Evolutionary conservation across 2,329 filamentous ascomycete genomes (phyloP), one percentile per base, ranked within the genome.

Genomic region (Alternaria sp.): DNA sequence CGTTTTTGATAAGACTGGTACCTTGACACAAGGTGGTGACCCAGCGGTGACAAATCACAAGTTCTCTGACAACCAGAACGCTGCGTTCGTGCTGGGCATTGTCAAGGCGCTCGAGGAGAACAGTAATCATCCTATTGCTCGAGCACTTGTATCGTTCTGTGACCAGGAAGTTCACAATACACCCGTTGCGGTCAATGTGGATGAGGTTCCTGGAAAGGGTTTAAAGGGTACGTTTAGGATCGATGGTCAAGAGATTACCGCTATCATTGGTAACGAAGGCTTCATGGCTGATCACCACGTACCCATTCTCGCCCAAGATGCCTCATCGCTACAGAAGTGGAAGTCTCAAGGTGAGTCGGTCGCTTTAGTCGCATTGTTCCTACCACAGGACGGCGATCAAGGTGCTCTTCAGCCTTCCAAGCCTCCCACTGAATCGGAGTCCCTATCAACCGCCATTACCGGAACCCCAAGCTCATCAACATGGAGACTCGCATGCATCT

Each of bases 1-100:
- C 39, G 90, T 95, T 1, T 95, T 96, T 74, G 92, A 96, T 83
- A 95, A 96, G 83, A 96, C 92, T 0, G 92, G 92, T 1, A 96
- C 92, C 0, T 81, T 96, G 59, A 95, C 92, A 0, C 82, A 90
- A 68, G 86, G 86, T 5, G 91, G 90, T 7, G 88, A 92, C 65
- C 91, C 91, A 0, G 86, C 83, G 28, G 88, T 94, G 22, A 91
- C 87, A 5, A 82, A 87, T 18, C 79, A 86, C 64, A 78, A 81
- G 57, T 56, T 81, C 16, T 43, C 75, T 6, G 57, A 71, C 1
- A 69, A 71, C 11, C 63, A 79, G n/a, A 63, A 79, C 20, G 65
- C 76, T 39, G 47, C 55, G 3, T 51, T 80, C 41, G 77, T 84
- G 12, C 80, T 91, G 3, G 84, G 84, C 0, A 83, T 87, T 2